Conservation (phyloP, 2,329 filamentous ascomycete species). For the Xylariaceae sp. region DNA sequence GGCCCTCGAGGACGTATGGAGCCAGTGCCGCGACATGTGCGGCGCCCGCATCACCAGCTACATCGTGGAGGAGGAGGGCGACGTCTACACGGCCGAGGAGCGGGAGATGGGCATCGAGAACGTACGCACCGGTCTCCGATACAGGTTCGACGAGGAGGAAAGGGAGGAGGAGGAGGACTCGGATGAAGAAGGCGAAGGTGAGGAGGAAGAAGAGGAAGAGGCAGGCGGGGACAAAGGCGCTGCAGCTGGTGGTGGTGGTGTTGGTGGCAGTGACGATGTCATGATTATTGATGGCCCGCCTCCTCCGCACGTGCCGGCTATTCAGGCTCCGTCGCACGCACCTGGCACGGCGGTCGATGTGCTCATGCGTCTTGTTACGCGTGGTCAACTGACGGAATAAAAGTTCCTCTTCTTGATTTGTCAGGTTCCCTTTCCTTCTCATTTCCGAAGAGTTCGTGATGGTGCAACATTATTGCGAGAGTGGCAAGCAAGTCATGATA, state of each 20-base stretch:
- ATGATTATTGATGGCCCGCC: conserved; percentile 29
- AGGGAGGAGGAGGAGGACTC: conserved; percentile 50
- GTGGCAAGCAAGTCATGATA: no score
- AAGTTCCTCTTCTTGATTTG: conserved; percentile 8
- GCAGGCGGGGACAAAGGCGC: no score
- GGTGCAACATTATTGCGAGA: no score
- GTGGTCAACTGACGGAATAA: conserved; percentile 7
- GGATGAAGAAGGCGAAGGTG: conserved; percentile 39
- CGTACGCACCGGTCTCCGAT: conserved; percentile 65
- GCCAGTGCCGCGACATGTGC: conserved; percentile 29
- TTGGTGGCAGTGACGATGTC: conserved; percentile 23
- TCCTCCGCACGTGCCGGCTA: conserved; percentile 25
- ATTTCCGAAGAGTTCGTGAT: no score
- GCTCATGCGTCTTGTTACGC: conserved; percentile 21
- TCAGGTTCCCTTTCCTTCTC: background rate
- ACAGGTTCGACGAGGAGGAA: conserved; percentile 51
- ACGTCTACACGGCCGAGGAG: conserved; percentile 69
- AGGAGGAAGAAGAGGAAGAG: conserved; percentile 3
- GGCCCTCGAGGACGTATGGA: conserved; percentile 36
- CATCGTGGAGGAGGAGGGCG: conserved; percentile 45
- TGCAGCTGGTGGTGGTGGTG: conserved; percentile 8
- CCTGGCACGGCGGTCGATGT: conserved; percentile 23
- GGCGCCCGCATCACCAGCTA: conserved; percentile 33
- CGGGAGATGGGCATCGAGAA: conserved; percentile 59
- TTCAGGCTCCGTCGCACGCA: conserved; percentile 22